A percentile compares a stretch with the other conserved stretches of the same genome.
These are phyloP conservation scores for Daldinia loculata DNA, from an alignment of 495 filamentous ascomycete species.

Conservation along the genomic window DNA sequence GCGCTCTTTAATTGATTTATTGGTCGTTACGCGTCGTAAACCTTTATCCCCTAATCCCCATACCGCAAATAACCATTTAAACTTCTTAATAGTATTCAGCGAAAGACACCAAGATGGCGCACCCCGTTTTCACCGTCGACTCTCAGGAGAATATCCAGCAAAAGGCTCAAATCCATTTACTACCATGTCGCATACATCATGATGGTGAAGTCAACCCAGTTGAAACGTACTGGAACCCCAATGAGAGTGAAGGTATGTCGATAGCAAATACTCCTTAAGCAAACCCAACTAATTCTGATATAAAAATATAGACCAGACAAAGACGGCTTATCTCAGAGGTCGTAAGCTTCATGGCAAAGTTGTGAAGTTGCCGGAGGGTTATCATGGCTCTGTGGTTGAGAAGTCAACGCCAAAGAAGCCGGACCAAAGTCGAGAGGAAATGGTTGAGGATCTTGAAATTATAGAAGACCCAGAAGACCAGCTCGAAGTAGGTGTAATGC, in stretches of 20 bases:
- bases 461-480: constrained; percentile 59
- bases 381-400: constrained; percentile 66
- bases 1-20: constrained; percentile 29
- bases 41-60: background rate
- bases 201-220: constrained; percentile 73
- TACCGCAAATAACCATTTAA: background rate
- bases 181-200: constrained; percentile 86
- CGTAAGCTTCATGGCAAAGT: constrained; percentile 77
- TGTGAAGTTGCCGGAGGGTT: constrained; percentile 76
- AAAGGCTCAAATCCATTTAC: constrained; percentile 75
- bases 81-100: background rate
- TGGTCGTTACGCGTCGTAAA: constrained; percentile 15
- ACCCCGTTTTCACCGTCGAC: constrained; percentile 25
- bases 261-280: constrained; percentile 3
- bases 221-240: constrained; percentile 76
- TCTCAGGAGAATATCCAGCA: constrained; percentile 28
- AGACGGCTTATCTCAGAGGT: constrained; percentile 80
- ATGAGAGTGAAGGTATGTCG: constrained; percentile 46
- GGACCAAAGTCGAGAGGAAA: constrained; percentile 33
- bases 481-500: constrained; percentile 60
- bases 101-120: constrained; percentile 24
- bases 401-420: constrained; percentile 46
- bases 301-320: constrained; percentile 50
- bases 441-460: constrained; percentile 50
- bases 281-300: background rate